Evolutionary conservation across 495 filamentous ascomycete species (phyloP), one percentile per base, ranked within the genome.

Genomic region (Penicillium odoratum): DNA sequence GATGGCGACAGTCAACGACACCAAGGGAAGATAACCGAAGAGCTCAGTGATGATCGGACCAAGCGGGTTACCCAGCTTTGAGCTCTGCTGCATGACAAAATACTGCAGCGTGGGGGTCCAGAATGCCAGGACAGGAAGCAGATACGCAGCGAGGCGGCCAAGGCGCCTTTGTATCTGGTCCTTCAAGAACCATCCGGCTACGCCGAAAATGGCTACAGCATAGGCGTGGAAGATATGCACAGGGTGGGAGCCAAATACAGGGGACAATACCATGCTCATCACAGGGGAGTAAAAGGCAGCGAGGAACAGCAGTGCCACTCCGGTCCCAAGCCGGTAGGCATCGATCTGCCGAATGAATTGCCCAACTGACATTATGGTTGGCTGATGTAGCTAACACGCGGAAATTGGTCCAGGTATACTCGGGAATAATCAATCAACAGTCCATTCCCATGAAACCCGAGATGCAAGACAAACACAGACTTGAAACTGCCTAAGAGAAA

Each of bases 171-270:
- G 84, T 65, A 62, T 75, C 60, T 59, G 83, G 65, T 70, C 69
- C 83, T 86, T 67, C 61, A 70, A 68, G 33, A 84, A 80, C 82
- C 85, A 88, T 56, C 88, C 83, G 53, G 79, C 71, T 29, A 88
- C 83, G 46, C 85, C 81, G 42, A 81, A 86, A 8, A 81, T 72
- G 56, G 81, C 83, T 45, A 89, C 79, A 18, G 89, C 79, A 63
- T 83, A 81, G 51, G 76, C 68, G 69, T 96, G 92, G 71, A 87
- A 88, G 63, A 87, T 78, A 10, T 83, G 80, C 1, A 91, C 70
- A 9, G 93, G 87, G 25, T 92, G 86, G 15, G 86, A 82, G 25
- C 93, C 93, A 74, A 95, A 98, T 21, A 93, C 88, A 3, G 93
- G 94, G 21, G 90, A 87, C 34, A 98, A 73, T 6, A 80, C 84